Base-by-base conservation (phyloP, 2,329 filamentous ascomycete species). In the Cordyceps tenuipes region DNA sequence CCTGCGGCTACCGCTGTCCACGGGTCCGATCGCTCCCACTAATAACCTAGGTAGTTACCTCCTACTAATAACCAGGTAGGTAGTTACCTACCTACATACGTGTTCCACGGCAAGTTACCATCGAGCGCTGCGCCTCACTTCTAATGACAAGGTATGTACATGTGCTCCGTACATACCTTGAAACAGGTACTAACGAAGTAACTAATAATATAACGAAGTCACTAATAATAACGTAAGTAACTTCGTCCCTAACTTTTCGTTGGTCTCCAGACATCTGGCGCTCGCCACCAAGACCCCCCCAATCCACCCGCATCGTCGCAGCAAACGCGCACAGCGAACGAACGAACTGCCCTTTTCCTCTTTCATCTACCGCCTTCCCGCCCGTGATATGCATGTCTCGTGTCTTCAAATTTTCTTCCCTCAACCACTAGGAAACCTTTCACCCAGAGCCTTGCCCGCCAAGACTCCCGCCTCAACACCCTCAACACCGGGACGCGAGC, bases 301-400 rank as follows among this genome's bases (percentile, higher is more conserved):
- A 21, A 29, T 21, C 36, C 10, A 3, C 2, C 51, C 6, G 15
- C 54, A 41, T 57, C 46, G 34, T 41, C 54, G 21, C 44, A 57
- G 44, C 54, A 57, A 57, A 57, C 54, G 54, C 44, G 36, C n/a
- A 12, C 44, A 19, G 13, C 4, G 41, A 8, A n/a, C 44, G 9
- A 23, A 23, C 44, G 34, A 44, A 49, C 54, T 57, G 44, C 44
- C 54, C 54, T 57, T 31, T 49, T 47, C 54, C 36, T 56, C 21
- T 54, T 43, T 26, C 47, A 10, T 49, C 39, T 44, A 41, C 19
- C n/a, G n/a, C 10, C 19, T 31, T 36, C 39, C 31, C 23, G 15
- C 23, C 48, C 23, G 23, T 34, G 9, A 5, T 17, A 51, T 58
- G 56, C 56, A 58, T 58, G 56, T 58, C 56, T 58, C 21, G 56